Conservation (phyloP, 2,329 filamentous ascomycete genomes). For the Piedraia hortae region DNA sequence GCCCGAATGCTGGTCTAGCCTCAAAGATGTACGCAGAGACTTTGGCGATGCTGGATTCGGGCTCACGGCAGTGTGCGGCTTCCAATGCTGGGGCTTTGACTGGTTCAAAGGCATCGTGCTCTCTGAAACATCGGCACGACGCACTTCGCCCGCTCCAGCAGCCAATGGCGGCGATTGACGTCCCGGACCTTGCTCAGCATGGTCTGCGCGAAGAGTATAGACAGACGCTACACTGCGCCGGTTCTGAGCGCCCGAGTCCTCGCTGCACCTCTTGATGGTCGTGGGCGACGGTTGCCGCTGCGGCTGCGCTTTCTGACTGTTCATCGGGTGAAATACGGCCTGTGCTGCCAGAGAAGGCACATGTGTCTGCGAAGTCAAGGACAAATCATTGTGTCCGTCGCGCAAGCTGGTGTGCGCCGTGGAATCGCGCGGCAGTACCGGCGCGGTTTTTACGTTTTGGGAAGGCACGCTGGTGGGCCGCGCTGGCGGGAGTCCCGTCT, state of each 20-base stretch:
- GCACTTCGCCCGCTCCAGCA: too few species aligned
- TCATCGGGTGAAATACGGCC: constrained; percentile 91
- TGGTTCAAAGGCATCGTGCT: too few species aligned
- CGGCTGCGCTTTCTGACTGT: constrained; percentile 75
- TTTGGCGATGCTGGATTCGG: too few species aligned
- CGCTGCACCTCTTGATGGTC: constrained; percentile 4
- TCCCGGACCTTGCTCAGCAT: too few species aligned
- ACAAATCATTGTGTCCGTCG: not conserved
- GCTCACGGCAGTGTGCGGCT: too few species aligned
- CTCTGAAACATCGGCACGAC: too few species aligned
- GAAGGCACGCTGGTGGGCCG: constrained; percentile 11
- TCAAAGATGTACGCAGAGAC: too few species aligned
- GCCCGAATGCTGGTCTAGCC: too few species aligned
- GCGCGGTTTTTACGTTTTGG: constrained; percentile 37
- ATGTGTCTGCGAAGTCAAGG: constrained; percentile 28
- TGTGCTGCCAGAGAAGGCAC: constrained; percentile 57
- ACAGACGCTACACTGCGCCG: too few species aligned
- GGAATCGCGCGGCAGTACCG: not conserved
- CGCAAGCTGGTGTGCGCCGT: not conserved
- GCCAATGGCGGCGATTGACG: too few species aligned
- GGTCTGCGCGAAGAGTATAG: too few species aligned
- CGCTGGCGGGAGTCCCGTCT: constrained; percentile 21
- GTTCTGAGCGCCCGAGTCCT: constrained; percentile 10
- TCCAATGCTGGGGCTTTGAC: too few species aligned
- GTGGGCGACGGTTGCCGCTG: constrained; percentile 33